Conservation (phyloP, 306 rosid species). For the Acacia crassicarpa region DNA sequence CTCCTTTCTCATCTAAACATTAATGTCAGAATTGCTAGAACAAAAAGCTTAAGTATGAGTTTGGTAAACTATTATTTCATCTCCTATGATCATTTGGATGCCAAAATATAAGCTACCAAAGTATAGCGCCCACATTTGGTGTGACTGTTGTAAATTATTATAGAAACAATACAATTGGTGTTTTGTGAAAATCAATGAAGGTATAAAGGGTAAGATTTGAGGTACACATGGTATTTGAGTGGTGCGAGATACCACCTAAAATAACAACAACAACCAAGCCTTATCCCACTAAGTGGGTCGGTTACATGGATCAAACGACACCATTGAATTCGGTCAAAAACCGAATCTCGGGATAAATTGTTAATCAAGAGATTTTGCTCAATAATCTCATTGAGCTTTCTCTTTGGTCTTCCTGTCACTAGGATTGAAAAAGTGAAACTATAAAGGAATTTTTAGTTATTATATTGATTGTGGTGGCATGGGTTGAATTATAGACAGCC, state of each 20-base stretch:
- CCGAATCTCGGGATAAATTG: no score
- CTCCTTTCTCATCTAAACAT: constrained; percentile 30
- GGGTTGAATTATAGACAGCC: constrained; percentile 20
- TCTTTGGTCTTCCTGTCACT: no score
- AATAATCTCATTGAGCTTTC: no score
- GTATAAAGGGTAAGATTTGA: background rate
- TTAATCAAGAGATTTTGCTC: no score
- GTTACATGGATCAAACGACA: no score
- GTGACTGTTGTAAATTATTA: background rate
- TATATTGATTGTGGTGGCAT: background rate
- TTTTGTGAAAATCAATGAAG: background rate
- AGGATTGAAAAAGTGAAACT: constrained; percentile 5
- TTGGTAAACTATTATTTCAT: background rate
- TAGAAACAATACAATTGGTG: background rate
- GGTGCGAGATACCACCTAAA: background rate
- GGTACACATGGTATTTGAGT: background rate
- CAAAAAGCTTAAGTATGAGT: background rate
- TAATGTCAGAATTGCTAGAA: constrained; percentile 9
- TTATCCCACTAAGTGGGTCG: no score
- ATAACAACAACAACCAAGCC: no score
- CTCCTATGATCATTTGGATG: background rate
- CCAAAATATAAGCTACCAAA: background rate
- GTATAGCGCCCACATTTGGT: background rate
- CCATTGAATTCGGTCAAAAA: no score
- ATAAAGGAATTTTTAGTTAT: background rate